phyloP scores from a whole-genome alignment of 2,329 filamentous ascomycete species.

The Ophiostoma quercus region DNA sequence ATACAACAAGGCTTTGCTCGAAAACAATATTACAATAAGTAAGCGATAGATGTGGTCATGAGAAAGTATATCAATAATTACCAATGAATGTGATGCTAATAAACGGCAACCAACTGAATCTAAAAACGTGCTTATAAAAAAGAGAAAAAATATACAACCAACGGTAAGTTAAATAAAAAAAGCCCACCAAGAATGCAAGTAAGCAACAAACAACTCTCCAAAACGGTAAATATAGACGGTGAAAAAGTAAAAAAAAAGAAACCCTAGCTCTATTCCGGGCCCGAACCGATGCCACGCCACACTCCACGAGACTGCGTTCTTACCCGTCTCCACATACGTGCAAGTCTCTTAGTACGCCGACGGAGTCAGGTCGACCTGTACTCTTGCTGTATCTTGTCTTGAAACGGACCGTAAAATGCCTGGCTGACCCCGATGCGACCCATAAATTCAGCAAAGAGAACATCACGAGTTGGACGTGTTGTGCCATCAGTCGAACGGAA shows the following conservation, averaged over 20 bases:
- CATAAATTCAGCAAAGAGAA: conserved; percentile 24
- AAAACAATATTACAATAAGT: too few species aligned
- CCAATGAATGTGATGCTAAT: too few species aligned
- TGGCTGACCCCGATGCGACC: conserved; percentile 22
- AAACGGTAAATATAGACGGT: not conserved
- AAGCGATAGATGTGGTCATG: too few species aligned
- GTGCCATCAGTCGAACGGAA: not conserved
- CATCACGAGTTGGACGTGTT: conserved; percentile 8
- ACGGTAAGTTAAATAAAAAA: not conserved
- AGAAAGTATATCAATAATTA: too few species aligned
- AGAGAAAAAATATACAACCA: too few species aligned
- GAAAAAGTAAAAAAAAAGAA: not conserved
- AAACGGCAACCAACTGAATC: too few species aligned
- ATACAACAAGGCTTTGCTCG: too few species aligned
- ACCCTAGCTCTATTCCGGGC: not conserved
- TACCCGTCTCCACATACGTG: not conserved
- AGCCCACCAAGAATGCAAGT: not conserved
- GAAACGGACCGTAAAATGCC: conserved; percentile 22
- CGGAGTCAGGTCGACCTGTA: conserved; percentile 17
- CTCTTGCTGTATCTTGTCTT: conserved; percentile 25
- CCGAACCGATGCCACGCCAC: not conserved
- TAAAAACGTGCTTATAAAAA: too few species aligned
- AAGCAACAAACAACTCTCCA: not conserved
- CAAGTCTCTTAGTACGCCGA: not conserved
- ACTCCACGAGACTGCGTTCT: not conserved